Evolutionary conservation across 352 stramenopile genomes (phyloP).

Genomic region (Pythium myriotylum): DNA sequence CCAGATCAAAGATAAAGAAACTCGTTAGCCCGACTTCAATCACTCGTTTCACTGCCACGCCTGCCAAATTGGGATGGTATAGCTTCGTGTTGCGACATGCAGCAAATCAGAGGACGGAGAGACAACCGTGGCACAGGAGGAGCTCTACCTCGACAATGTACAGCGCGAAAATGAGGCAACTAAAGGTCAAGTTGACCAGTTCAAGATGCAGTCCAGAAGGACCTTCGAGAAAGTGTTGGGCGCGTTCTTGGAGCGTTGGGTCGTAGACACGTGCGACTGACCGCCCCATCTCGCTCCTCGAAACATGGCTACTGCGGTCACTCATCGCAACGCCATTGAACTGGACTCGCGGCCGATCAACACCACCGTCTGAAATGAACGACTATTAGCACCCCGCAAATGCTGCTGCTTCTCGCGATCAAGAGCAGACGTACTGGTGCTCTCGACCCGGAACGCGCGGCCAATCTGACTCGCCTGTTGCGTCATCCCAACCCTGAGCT

Average conservation of each 20-base stretch:
- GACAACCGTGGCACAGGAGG: too few relatives aligned
- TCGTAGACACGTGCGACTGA: slow-evolving; percentile 48
- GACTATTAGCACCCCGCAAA: neutral
- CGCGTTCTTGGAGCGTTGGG: slow-evolving; percentile 48
- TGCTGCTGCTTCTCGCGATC: neutral
- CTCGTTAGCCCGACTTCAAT: slow-evolving; percentile 51
- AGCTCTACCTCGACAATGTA: slow-evolving; percentile 58
- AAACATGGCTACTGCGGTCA: slow-evolving; percentile 31
- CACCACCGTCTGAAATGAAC: neutral
- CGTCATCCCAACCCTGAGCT: neutral
- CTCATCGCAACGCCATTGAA: slow-evolving; percentile 26
- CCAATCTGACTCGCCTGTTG: slow-evolving; percentile 21
- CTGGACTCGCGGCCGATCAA: slow-evolving; percentile 20
- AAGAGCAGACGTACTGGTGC: neutral
- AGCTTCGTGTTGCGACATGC: slow-evolving; percentile 43
- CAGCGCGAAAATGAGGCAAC: slow-evolving; percentile 57
- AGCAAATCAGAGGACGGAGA: slow-evolving; percentile 15
- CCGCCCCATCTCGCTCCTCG: slow-evolving; percentile 21
- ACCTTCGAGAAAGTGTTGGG: slow-evolving; percentile 36
- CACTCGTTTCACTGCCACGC: slow-evolving; percentile 9
- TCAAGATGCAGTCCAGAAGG: slow-evolving; percentile 51
- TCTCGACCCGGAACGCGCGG: slow-evolving; percentile 16
- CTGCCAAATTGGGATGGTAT: slow-evolving; percentile 36
- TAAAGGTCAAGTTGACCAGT: slow-evolving; percentile 59
- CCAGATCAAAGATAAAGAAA: slow-evolving; percentile 72